Percentiles rank a stretch among this genome's conserved stretches.
phyloP scores from a whole-genome alignment of 2,329 filamentous ascomycete genomes.

The Diaporthe ampelina region DNA sequence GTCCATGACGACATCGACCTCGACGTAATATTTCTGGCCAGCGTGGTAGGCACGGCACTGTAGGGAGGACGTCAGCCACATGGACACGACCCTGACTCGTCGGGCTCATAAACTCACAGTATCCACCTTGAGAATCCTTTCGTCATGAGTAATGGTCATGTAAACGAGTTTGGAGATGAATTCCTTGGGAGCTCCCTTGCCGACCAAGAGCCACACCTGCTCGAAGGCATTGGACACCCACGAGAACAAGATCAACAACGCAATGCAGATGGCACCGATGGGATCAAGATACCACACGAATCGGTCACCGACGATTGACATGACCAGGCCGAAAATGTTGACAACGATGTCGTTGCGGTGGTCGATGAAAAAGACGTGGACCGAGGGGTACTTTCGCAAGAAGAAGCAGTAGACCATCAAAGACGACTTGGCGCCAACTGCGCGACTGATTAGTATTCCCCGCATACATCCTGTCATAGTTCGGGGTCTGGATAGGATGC shows the following conservation, averaged over 20 bases:
- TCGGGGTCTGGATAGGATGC: constrained; percentile 37
- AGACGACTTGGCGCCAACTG: constrained; percentile 64
- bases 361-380: constrained; percentile 70
- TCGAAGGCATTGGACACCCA: constrained; percentile 73
- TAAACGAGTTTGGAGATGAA: constrained; percentile 70
- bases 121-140: constrained; percentile 69
- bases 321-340: constrained; percentile 68
- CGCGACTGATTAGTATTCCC: not conserved
- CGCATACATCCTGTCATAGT: not conserved
- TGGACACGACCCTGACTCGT: no score
- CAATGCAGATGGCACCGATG: constrained; percentile 72
- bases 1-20: constrained; percentile 74
- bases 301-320: constrained; percentile 67
- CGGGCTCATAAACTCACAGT: constrained; percentile 51
- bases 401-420: constrained; percentile 69
- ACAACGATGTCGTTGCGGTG: constrained; percentile 70
- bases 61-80: constrained; percentile 32
- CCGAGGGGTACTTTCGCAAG: constrained; percentile 66
- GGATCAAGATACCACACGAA: constrained; percentile 73
- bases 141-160: constrained; percentile 67
- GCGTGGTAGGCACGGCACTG: constrained; percentile 72
- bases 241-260: constrained; percentile 71
- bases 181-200: constrained; percentile 70
- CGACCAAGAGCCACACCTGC: constrained; percentile 73
- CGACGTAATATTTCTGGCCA: constrained; percentile 73